Base-by-base conservation (phyloP, 163 green algal species). In the Chlamydomonas reinhardtii region DNA sequence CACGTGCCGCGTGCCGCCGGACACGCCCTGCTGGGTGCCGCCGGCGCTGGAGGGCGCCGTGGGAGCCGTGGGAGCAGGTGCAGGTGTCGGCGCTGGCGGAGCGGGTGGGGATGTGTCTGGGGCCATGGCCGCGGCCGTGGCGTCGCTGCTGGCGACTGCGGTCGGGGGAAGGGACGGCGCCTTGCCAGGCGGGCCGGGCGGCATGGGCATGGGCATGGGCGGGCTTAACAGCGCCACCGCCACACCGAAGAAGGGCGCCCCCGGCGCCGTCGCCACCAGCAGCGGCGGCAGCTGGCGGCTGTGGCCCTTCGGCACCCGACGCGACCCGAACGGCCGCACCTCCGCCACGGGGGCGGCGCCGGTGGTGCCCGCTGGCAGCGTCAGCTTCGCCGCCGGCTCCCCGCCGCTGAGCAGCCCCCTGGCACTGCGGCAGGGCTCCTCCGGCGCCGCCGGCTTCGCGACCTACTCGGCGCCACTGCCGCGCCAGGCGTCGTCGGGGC, bases 251-350 rank as follows among this genome's bases (percentile, higher is more conserved):
- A 80, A 87, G 73, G 73, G 62, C 20, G 62, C 34, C 68, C n/a
- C n/a, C n/a, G n/a, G n/a, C n/a, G 54, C n/a, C n/a, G 64, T 17
- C 48, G 32, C 56, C 39, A 43, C 52, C 35, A 37, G 19, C 59
- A 11, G 59, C 59, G 59, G 25, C 62, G 39, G 34, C 32, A 91
- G 85, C 68, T 94, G 91, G 91, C 85, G 82, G 75, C 56, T 94
- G 64, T 94, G 91, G 91, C 90, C 90, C 11, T 94, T 93, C 69
- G 76, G 88, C 0, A 59, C 71, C 27, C 90, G 89, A 73, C 69
- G 83, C 12, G 75, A 89, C 27, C 29, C 22, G 6, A 56, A 19
- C 27, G 25, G 16, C 9, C 66, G 77, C 25, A 61, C 68, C 65
- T 76, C 79, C 24, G 48, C 68, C 22, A 70, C 52, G 17, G 68